Base-by-base conservation (phyloP, 352 stramenopile species). In the Thraustochytrium striatum region DNA sequence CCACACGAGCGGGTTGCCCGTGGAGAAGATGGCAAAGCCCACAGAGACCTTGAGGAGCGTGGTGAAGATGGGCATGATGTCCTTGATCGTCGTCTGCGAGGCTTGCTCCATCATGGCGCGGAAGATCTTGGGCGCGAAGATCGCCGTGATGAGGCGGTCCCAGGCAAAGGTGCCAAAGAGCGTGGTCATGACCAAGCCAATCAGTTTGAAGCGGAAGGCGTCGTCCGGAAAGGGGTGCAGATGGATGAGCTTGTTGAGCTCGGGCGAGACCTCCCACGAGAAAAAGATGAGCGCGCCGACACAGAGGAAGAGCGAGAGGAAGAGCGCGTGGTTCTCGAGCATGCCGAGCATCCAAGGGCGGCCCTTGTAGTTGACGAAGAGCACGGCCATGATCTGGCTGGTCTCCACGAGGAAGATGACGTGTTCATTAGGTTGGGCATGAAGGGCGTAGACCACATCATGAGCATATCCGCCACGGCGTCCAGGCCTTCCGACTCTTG, bases 401-500 rank as follows among this genome's bases (percentile, higher is more conserved):
- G 70, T 80, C 47, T 80, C 55, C 0, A 80, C 70, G 19, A 80
- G 50, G 32, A 80, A 80, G 58, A 69, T 72, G 41, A 80, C 70
- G 70, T 80, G 47, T 80, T 80, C 55, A 80, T 69, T 3, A 80
- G 58, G 41, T 80, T 80, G 13, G 70, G 55, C 70, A 72, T 80
- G 16, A 80, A 80, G 5, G 70, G 70, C 0, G 55, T 69, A 25
- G 44, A 38, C 70, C 70, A 80, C 70, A 80, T 80, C 19, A 70
- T 28, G 57, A 80, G 79, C n/a, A 80, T 36, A 16, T 80, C 55
- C 8, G 55, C 70, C 38, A 80, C 53, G 19, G 70, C 55, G 47
- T 80, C 70, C 5, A 72, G 50, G n/a, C 32, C 19, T 32, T 70
- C 61, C 5, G 28, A 16, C 36, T 80, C 70, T 0, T 30, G 47